Percentiles rank a stretch among this genome's conserved stretches.
These are phyloP conservation scores for Exophiala spinifera DNA, from an alignment of 2,329 filamentous ascomycete genomes.

Conservation along the genomic window DNA sequence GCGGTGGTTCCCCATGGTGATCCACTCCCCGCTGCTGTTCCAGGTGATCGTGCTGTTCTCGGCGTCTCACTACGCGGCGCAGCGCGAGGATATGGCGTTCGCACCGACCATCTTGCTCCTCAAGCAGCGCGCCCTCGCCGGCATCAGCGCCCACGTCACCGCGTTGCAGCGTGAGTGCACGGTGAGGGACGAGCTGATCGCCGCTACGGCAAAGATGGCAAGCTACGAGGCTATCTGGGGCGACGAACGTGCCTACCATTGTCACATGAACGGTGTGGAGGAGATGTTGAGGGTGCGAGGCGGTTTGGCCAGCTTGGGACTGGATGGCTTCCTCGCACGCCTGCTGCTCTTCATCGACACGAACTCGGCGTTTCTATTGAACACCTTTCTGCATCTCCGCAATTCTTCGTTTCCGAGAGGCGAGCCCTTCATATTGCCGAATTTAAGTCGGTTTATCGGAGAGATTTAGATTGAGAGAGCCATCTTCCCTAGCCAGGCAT, in stretches of 20 bases:
- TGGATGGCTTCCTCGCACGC: conserved; percentile 46
- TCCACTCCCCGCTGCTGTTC: conserved; percentile 40
- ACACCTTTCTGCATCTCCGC: conserved; percentile 14
- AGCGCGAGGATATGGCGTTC: conserved; percentile 25
- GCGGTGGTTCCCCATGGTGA: conserved; percentile 42
- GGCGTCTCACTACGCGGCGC: conserved; percentile 41
- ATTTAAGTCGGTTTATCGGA: conserved; percentile 17
- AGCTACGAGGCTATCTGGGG: conserved; percentile 54
- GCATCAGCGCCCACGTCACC: conserved; percentile 1
- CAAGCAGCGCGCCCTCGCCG: conserved; percentile 42
- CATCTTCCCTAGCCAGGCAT: too few species aligned
- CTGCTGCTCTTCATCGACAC: conserved; percentile 51
- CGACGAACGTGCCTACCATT: conserved; percentile 40
- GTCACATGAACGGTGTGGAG: conserved; percentile 49
- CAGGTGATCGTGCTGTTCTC: conserved; percentile 43
- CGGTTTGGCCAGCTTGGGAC: conserved; percentile 43
- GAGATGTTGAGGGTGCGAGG: conserved; percentile 46
- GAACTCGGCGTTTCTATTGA: conserved; percentile 38
- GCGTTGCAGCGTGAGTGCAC: background rate
- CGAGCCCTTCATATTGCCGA: conserved; percentile 17
- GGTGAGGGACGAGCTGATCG: conserved; percentile 41
- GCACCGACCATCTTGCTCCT: conserved; percentile 40
- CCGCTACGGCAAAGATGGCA: conserved; percentile 52
- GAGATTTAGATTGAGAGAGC: background rate
- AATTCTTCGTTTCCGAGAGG: conserved; percentile 13